Percentiles rank a stretch among this genome's conserved stretches.
These are phyloP conservation scores for Groenewaldozyma sp. DNA, from an alignment of 1,139 yeast genomes.

Conservation along the genomic window DNA sequence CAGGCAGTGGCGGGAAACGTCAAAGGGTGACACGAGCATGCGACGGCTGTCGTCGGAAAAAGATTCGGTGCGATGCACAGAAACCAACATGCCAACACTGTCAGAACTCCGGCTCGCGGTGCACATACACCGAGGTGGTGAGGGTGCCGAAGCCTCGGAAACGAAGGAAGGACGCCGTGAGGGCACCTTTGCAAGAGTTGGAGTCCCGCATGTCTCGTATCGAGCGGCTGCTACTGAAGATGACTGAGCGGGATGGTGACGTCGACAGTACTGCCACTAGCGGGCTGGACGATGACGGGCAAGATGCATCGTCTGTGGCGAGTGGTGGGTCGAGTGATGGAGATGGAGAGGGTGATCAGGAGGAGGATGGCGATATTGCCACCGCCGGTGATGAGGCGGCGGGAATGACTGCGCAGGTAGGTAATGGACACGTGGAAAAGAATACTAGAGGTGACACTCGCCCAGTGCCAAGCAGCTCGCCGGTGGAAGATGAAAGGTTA, in stretches of 20 bases:
- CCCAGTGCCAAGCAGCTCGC: constrained; percentile 4
- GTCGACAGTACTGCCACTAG: not conserved
- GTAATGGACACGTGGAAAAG: not conserved
- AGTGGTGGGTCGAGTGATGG: constrained; percentile 8
- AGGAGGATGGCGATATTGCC: constrained; percentile 1
- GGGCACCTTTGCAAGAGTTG: constrained; percentile 10
- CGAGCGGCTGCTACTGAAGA: constrained; percentile 24
- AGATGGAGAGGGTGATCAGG: constrained; percentile 9
- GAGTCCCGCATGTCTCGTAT: constrained; percentile 28
- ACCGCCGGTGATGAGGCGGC: constrained; percentile 3
- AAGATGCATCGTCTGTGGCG: constrained; percentile 5
- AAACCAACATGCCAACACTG: constrained; percentile 62
- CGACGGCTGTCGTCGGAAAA: constrained; percentile 56
- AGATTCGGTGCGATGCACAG: constrained; percentile 64
- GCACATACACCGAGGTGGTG: constrained; percentile 26
- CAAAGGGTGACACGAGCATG: constrained; percentile 39
- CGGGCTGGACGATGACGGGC: constrained; percentile 1
- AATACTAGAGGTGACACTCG: not conserved
- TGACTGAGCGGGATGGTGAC: constrained; percentile 14
- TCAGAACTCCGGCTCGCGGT: constrained; percentile 32
- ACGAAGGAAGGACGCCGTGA: constrained; percentile 14
- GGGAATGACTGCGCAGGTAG: not conserved
- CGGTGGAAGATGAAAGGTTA: not conserved
- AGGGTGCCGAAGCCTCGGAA: constrained; percentile 20
- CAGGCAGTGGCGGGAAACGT: no score